Evolutionary conservation across 2,329 filamentous ascomycete genomes (phyloP), one percentile per base, ranked within the genome.

Genomic region (Colletotrichum sp.): DNA sequence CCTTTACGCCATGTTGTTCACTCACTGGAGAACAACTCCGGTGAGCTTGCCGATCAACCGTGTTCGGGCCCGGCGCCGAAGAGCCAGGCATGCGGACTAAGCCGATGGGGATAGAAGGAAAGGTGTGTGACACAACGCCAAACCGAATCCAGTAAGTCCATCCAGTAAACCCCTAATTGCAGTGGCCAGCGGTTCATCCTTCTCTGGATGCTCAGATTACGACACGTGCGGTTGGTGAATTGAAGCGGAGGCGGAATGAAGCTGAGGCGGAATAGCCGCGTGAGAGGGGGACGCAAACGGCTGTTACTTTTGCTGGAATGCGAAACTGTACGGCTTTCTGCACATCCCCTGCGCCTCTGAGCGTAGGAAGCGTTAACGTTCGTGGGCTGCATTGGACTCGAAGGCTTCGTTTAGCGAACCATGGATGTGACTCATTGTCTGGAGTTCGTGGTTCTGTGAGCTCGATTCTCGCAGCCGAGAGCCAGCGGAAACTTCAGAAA

Each of bases 121-220:
- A 55, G 29, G 29, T 66, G 30, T n/a, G 30, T 32, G 59, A 49
- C 71, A 29, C 13, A 27, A 55, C 57, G 57, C 71, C 57, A 63
- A 27, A 62, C 69, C 29, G 22, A n/a, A 61, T 72, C 16, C 22
- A 75, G 72, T 16, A 71, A 52, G 61, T 67, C 68, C 68, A 71
- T 29, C 32, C 68, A 16, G 34, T 13, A 4, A 29, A 49, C 44
- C 44, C 44, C 11, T n/a, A 22, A 22, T 12, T 52, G 22, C n/a
- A 22, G n/a, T 25, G n/a, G 44, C 44, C n/a, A 52, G 11, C 44
- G 11, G 11, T 52, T 22, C 44, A 52, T 52, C n/a, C 11, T 52
- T 52, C n/a, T 52, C 5, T 19, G 16, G n/a, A 52, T 52, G 44
- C n/a, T 52, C n/a, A 52, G 44, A 22, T 52, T 13, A 12, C 44